Evolutionary conservation across 2,329 filamentous ascomycete genomes (phyloP).

Genomic region (Colletotrichum simmondsii): DNA sequence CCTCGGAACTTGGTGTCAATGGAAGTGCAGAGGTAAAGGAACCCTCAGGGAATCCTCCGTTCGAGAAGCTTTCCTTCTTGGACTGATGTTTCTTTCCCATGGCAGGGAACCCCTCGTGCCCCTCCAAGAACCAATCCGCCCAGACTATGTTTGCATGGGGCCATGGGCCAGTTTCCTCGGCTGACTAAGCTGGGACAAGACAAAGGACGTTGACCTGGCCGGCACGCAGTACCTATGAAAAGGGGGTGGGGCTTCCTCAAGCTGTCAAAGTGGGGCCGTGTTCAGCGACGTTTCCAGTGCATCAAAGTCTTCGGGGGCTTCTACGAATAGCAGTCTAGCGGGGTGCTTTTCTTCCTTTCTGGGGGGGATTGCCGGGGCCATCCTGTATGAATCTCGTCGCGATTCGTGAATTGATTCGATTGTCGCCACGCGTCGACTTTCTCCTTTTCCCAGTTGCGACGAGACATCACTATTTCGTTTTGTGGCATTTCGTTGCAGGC

Average conservation of each 20-base stretch:
- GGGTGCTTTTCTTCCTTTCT: not conserved
- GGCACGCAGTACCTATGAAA: no score
- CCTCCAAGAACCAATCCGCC: not conserved
- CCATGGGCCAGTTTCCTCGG: not conserved
- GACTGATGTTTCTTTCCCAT: not conserved
- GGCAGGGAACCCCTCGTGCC: not conserved
- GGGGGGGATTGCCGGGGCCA: conserved; percentile 8
- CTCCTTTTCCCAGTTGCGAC: conserved; percentile 10
- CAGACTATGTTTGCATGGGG: no score
- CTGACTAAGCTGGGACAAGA: not conserved
- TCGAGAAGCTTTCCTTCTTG: not conserved
- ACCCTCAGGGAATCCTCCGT: no score
- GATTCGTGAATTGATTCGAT: conserved; percentile 26
- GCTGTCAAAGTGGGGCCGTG: not conserved
- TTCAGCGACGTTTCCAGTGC: conserved; percentile 5
- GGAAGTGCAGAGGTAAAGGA: not conserved
- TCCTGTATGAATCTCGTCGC: conserved; percentile 12
- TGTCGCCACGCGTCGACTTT: conserved; percentile 31
- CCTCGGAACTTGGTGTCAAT: not conserved
- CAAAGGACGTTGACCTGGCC: no score
- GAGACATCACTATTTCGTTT: not conserved
- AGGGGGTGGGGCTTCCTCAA: conserved; percentile 12
- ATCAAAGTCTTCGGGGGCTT: not conserved
- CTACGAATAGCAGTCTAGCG: not conserved
- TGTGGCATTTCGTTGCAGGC: conserved; percentile 14